phyloP scores from a whole-genome alignment of 805 yeast genomes.

The Candida suzukii region DNA sequence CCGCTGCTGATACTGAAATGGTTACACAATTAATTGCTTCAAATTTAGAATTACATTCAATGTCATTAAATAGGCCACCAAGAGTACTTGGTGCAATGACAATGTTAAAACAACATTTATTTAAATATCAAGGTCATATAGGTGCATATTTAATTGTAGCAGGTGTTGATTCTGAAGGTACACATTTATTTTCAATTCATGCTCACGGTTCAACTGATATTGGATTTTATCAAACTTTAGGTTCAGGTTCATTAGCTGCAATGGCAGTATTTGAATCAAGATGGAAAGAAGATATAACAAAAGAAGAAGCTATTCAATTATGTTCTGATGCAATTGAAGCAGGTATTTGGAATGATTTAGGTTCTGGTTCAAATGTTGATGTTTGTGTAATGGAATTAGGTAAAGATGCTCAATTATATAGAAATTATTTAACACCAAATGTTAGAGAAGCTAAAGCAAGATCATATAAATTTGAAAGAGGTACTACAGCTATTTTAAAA shows the following conservation, averaged over 20 bases:
- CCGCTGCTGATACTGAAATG: constrained; percentile 99
- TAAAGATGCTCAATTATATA: constrained; percentile 73
- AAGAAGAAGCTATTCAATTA: constrained; percentile 85
- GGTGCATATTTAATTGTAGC: constrained; percentile 99
- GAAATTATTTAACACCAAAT: constrained; percentile 91
- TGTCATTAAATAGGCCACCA: constrained; percentile 80
- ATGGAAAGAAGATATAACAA: constrained; percentile 73
- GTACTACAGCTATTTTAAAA: constrained; percentile 85
- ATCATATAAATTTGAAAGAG: constrained; percentile 81
- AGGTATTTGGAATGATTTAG: constrained; percentile 98
- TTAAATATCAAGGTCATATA: constrained; percentile 94
- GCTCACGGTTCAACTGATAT: constrained; percentile 98
- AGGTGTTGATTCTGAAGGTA: constrained; percentile 94
- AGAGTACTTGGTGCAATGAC: constrained; percentile 92
- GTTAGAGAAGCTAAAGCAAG: constrained; percentile 74
- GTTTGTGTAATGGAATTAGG: constrained; percentile 94
- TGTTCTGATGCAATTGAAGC: constrained; percentile 93
- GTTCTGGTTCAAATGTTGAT: constrained; percentile 98
- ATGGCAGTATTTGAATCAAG: constrained; percentile 93
- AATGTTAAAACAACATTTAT: constrained; percentile 88
- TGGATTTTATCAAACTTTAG: constrained; percentile 86
- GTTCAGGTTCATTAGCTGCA: constrained; percentile 97
- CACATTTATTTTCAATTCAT: constrained; percentile 85
- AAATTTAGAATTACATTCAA: constrained; percentile 82
- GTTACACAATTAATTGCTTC: constrained; percentile 91